These are phyloP conservation scores for Salvia splendens DNA, from an alignment of 257 asterid species.

Conservation along the genomic window DNA sequence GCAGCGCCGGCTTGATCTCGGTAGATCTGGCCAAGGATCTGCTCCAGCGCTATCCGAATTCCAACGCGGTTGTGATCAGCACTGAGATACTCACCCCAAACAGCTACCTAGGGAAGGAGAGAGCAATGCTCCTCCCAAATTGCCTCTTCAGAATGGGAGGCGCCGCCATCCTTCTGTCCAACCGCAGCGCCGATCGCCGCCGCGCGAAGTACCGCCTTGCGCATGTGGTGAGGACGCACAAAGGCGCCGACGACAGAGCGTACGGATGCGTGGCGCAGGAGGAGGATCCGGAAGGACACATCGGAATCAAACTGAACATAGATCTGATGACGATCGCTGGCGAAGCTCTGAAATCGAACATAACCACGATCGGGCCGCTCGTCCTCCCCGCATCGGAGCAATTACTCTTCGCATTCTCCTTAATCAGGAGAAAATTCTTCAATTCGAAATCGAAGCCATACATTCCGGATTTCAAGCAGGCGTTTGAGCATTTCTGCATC, in stretches of 20 bases:
- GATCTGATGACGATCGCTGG: conserved; percentile 64
- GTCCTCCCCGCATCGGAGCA: conserved; percentile 70
- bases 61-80: conserved; percentile 56
- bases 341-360: conserved; percentile 60
- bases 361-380: conserved; percentile 63
- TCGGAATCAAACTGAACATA: conserved; percentile 54
- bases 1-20: conserved; percentile 59
- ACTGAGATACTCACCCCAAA: conserved; percentile 45
- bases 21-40: conserved; percentile 55
- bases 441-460: conserved; percentile 44
- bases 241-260: conserved; percentile 50
- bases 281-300: conserved; percentile 54
- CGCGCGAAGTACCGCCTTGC: conserved; percentile 51
- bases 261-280: conserved; percentile 56
- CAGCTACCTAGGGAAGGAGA: conserved; percentile 43
- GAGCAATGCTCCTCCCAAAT: conserved; percentile 50
- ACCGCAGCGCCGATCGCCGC: conserved; percentile 41
- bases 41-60: conserved; percentile 48
- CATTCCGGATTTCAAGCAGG: conserved; percentile 58
- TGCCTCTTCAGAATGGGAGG: conserved; percentile 51
- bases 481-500: conserved; percentile 75
- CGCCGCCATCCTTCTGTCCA: conserved; percentile 46
- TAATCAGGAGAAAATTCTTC: conserved; percentile 41
- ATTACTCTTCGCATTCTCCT: conserved; percentile 39
- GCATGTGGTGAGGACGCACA: conserved; percentile 58